Percentiles rank a stretch among this genome's conserved stretches.
Evolutionary conservation across 2,329 filamentous ascomycete species (phyloP).

Genomic region (Pestalotiopsis sp.): DNA sequence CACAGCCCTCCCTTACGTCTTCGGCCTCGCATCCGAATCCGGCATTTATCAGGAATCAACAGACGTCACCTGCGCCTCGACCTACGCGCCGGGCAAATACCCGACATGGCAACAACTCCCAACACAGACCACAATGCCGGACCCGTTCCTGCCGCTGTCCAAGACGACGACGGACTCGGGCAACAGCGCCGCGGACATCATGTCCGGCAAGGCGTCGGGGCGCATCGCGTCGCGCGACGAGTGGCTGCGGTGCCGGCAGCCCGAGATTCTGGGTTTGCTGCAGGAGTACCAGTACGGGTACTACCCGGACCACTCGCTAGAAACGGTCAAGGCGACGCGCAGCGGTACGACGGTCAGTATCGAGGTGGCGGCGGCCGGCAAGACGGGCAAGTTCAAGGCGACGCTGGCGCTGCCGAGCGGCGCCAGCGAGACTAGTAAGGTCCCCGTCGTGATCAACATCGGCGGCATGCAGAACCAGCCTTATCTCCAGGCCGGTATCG

Average conservation of each 20-base stretch:
- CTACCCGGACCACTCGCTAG: conserved; percentile 50
- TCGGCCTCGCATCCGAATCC: no score
- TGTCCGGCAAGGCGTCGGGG: conserved; percentile 42
- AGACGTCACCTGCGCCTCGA: conserved; percentile 22
- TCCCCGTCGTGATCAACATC: conserved; percentile 52
- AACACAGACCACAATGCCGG: conserved; percentile 41
- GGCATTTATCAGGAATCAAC: no score
- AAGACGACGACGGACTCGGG: conserved; percentile 41
- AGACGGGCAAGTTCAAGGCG: conserved; percentile 46
- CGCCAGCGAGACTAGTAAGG: conserved; percentile 33
- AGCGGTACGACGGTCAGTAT: conserved; percentile 47
- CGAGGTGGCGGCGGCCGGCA: conserved; percentile 43
- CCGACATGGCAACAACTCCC: conserved; percentile 40
- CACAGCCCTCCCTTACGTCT: no score
- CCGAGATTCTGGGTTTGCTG: conserved; percentile 50
- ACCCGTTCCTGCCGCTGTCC: conserved; percentile 45
- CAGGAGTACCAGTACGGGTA: conserved; percentile 56
- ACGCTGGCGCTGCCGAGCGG: conserved; percentile 43
- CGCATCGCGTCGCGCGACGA: conserved; percentile 47
- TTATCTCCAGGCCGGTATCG: conserved; percentile 49
- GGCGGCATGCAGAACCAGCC: conserved; percentile 51
- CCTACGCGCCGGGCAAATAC: conserved; percentile 26
- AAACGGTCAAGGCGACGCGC: conserved; percentile 49
- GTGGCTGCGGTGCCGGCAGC: conserved; percentile 51
- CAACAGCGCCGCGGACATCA: conserved; percentile 34